Base-by-base conservation (phyloP, 2,329 filamentous ascomycete genomes). In the Plectosphaerella plurivora region DNA sequence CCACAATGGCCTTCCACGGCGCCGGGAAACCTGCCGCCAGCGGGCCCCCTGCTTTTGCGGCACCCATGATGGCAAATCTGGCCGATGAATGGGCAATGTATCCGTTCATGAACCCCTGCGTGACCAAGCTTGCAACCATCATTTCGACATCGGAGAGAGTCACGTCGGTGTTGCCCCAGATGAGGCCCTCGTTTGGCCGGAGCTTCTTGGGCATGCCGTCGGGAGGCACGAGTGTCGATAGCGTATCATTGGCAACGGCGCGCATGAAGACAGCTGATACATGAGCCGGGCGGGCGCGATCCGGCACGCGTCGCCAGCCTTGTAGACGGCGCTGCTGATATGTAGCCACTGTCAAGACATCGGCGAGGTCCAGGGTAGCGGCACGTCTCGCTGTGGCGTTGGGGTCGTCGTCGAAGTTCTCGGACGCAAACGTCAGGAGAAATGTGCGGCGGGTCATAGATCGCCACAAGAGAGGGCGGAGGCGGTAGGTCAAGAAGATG, bases 401-500 rank as follows among this genome's bases (percentile, higher is more conserved):
- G 20, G 45, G 49, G 59, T 63, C 9, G 49, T 44, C 42, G 5
- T 44, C 47, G 48, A 65, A 69, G 60, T 62, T 73, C 63, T 72
- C 76, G 52, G 74, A 75, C 2, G 87, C 87, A 57, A 92, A 94
- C 15, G 83, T 88, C 12, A 94, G 75, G 10, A 93, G 71, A 66
- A 96, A 97, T 0, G 86, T 83, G 58, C 85, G 87, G 28, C 91
- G 83, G 16, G 88, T 82, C 7, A 97, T 78, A 1, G 88, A 88
- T 14, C 93, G 84, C 91, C 91, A 96, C 12, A 96, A 82, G 3
- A 95, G 75, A 1, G 90, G 83, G 52, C 94, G 88, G 53, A 92
- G 86, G 50, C 90, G 83, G 62, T 89, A 89, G 3, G 84, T 79
- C 11, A 97, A 75, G 14, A 87, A 84, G 6, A 96, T 77, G 20